A percentile compares a stretch with the other conserved stretches of the same genome.
phyloP scores from a whole-genome alignment of 768 basidiomycete genomes.

The Tulasnella sp. region DNA sequence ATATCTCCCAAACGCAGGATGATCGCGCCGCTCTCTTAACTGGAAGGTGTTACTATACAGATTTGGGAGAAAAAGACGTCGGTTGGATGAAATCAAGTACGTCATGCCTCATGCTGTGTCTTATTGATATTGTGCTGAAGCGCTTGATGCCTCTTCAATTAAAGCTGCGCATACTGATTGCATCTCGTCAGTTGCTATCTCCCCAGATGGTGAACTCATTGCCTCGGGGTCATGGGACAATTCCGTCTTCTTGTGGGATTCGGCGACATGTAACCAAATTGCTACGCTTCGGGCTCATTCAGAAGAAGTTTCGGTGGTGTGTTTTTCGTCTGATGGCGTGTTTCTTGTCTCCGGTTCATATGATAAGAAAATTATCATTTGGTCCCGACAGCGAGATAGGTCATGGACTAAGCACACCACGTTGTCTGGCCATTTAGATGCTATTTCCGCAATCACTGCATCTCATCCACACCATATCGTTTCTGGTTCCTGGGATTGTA shows the following conservation, averaged over 20 bases:
- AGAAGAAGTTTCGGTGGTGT: neutral
- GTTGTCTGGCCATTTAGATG: neutral
- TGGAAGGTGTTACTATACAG: no score
- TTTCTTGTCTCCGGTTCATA: constrained; percentile 1
- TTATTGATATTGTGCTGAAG: no score
- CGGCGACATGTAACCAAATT: neutral
- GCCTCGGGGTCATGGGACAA: neutral
- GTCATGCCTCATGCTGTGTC: no score
- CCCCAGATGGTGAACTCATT: constrained; percentile 20
- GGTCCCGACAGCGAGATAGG: neutral
- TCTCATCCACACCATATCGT: constrained; percentile 1
- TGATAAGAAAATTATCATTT: neutral
- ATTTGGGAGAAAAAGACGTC: no score
- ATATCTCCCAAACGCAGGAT: no score
- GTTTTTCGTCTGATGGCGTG: neutral
- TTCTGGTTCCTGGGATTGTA: constrained; percentile 9
- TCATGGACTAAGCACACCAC: neutral
- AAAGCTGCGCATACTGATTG: constrained; percentile 18
- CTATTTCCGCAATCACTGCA: neutral
- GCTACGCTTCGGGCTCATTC: neutral
- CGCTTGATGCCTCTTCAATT: no score
- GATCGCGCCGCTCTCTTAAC: no score
- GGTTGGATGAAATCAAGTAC: no score
- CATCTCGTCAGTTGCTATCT: constrained; percentile 21
- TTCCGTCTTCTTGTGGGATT: neutral